A percentile compares a stretch with the other conserved stretches of the same genome.
Evolutionary conservation across 352 stramenopile genomes (phyloP).

Genomic region (Phytopythium mirpurense): DNA sequence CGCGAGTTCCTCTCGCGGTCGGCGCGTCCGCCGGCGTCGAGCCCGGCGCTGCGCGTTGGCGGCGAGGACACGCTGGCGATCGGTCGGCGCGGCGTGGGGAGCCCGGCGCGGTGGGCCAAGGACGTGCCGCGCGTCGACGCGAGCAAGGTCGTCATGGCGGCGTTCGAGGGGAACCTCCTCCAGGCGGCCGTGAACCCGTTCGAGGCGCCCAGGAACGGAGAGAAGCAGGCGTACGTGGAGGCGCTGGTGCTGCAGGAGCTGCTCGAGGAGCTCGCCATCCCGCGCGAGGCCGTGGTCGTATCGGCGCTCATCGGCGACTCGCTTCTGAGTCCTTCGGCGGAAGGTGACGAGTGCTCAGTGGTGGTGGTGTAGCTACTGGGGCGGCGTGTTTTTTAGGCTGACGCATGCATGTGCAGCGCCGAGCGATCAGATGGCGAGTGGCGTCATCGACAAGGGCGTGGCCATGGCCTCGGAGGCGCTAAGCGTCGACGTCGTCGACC

Average conservation of each 20-base stretch:
- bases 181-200: slow-evolving; percentile 52
- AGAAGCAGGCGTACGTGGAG: slow-evolving; percentile 70
- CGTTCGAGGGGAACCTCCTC: slow-evolving; percentile 58
- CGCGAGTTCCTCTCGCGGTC: slow-evolving; percentile 34
- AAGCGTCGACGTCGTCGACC: slow-evolving; percentile 59
- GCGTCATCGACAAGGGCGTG: slow-evolving; percentile 43
- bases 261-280: slow-evolving; percentile 51
- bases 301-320: slow-evolving; percentile 52
- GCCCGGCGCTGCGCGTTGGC: slow-evolving; percentile 29
- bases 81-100: slow-evolving; percentile 44
- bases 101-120: slow-evolving; percentile 59
- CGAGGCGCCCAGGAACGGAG: slow-evolving; percentile 9
- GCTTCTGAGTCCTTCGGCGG: slow-evolving; percentile 25
- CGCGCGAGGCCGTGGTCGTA: slow-evolving; percentile 56
- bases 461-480: slow-evolving; percentile 40
- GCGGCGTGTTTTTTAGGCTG: no score
- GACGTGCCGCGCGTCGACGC: slow-evolving; percentile 64
- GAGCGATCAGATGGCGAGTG: slow-evolving; percentile 26
- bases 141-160: slow-evolving; percentile 30
- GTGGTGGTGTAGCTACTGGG: neutral
- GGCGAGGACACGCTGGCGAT: slow-evolving; percentile 14
- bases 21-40: slow-evolving; percentile 6
- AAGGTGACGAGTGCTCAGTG: slow-evolving; percentile 8
- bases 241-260: slow-evolving; percentile 61
- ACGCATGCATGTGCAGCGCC: no score